Evolutionary conservation across 805 yeast genomes (phyloP), one percentile per base, ranked within the genome.

Genomic region (Kodamaea kaohsiungensis): DNA sequence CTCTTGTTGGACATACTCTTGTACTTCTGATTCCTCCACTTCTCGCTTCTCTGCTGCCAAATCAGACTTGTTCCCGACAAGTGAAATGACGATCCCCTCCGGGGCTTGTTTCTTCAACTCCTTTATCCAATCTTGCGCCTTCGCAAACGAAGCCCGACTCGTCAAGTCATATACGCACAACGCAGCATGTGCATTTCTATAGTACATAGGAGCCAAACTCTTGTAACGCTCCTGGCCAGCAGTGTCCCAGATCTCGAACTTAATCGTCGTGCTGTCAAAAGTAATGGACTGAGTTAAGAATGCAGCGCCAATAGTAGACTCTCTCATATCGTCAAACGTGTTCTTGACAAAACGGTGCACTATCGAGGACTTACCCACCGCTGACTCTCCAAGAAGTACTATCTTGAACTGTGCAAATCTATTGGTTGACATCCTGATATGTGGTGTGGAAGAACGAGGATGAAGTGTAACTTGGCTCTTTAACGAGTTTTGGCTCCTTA

Each of bases 231-330:
- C 95, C 67, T 88, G 95, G 6, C 96, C 95, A 0, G 93, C 92
- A 1, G 93, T 88, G 65, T 88, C 96, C 96, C 95, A 88, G 51
- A 88, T 87, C 65, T 88, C 95, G 60, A 87, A 82, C 66, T 87
- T 87, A 43, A 88, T 80, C 1, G 84, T 82, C 48, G 75, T 71
- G 37, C 75, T 82, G 52, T 81, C 82, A n/a, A 83, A 64, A 16
- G 81, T 79, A 46, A 87, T 81, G 2, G 85, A 76, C 64, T 86
- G 91, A 1, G 93, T 87, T 51, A 87, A 74, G 67, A 88, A 88
- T 1, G 95, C 96, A 1, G 96, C 96, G 0, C 96, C 95, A 53
- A 88, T 88, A 1, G 96, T 88, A 19, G 92, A 87, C 68, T 88
- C 91, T 58, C 88, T 79, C 67, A 82, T 73, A 59, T 85, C 89